Conservation (phyloP, 495 filamentous ascomycete genomes). For the Penicillium egyptiacum region DNA sequence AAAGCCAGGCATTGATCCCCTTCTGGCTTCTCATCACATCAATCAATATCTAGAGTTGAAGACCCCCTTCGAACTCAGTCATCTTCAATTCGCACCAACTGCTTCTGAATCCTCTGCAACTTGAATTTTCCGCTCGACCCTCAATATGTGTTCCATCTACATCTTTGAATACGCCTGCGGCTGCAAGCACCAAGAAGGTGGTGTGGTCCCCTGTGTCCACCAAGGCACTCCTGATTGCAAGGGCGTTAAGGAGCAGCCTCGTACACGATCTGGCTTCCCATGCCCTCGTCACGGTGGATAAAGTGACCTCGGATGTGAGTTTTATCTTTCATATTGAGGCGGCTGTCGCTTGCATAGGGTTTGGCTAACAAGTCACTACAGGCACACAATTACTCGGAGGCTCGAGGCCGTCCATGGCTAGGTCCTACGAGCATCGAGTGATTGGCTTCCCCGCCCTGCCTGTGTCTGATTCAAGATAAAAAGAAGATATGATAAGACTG, state of each 20-base stretch:
- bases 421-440: background rate
- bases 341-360: background rate
- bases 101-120: background rate
- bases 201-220: conserved; percentile 41
- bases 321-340: background rate
- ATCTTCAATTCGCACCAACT: background rate
- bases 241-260: conserved; percentile 39
- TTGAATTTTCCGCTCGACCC: background rate
- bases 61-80: background rate
- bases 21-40: conserved; percentile 12
- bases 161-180: conserved; percentile 47
- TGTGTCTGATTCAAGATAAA: background rate
- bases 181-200: conserved; percentile 38
- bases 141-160: conserved; percentile 31
- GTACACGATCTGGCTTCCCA: conserved; percentile 37
- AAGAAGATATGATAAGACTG: background rate
- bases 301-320: background rate
- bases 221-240: conserved; percentile 34
- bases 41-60: conserved; percentile 1
- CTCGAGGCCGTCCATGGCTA: background rate
- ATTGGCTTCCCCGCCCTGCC: background rate
- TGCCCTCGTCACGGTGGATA: conserved; percentile 43
- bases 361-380: conserved; percentile 3
- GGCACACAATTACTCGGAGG: background rate
- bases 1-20: conserved; percentile 20